Evolutionary conservation across 345 rosid genomes (phyloP), one percentile per base, ranked within the genome.

Genomic region (Bruguiera gymnorhiza): DNA sequence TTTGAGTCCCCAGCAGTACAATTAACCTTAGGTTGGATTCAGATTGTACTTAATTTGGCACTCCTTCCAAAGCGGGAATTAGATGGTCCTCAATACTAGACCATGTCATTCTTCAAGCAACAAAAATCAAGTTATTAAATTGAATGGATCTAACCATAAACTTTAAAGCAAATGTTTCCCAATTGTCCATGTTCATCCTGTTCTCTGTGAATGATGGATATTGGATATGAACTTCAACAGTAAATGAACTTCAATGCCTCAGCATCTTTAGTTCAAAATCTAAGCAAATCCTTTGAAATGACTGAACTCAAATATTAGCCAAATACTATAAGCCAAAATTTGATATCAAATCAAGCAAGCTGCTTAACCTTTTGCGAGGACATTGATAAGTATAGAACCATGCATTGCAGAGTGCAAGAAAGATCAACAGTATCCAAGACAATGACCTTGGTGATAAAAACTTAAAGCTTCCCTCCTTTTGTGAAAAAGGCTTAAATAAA

Each of bases 271-370:
- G 51, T 0, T 18, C 56, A 52, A 55, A 71, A 77, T 77, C 77
- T 62, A 4, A 75, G 23, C 52, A 74, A 57, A 81, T 77, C 75
- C 23, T 74, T 32, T 8, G 64, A 69, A 62, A 62, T 43, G 79
- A 73, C 62, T 11, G 36, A 20, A 63, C 34, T 0, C 36, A 43
- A 21, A 65, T 54, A 16, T 59, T 27, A 29, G 61, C 73, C 50
- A 75, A 59, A 24, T 7, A 50, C 70, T 37, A 64, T 1, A 50
- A 11, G 69, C 65, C 76, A 76, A 68, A 74, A 37, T 4, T 18
- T 5, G 59, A 26, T 23, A 23, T 55, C 59, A n/a, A 9, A 55
- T 55, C 16, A 55, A 34, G 36, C 36, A 6, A 55, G 59, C 27
- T 23, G 16, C 18, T 43, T 11, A 2, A 11, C 1, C 29, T 3